Evolutionary conservation across 2,329 filamentous ascomycete species (phyloP), one percentile per base, ranked within the genome.

Genomic region (Aspergillus thermomutatus): DNA sequence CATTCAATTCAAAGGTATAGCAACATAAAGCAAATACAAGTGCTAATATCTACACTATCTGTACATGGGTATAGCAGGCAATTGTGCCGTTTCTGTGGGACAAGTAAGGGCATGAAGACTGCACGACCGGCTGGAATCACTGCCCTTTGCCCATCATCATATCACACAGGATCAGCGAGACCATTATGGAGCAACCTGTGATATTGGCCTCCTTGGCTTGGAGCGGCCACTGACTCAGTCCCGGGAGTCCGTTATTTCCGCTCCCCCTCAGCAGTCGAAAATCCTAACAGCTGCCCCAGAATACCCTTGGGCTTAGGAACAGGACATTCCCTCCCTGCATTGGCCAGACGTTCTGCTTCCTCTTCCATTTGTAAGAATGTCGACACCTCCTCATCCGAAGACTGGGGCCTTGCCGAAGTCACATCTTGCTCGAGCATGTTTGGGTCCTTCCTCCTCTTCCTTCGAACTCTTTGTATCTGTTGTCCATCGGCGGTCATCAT

Each of bases 291-390:
- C 69, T 89, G 84, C 11, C 90, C 90, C 48, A 96, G 76, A 34
- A 92, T 76, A 2, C 92, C 92, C 31, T 86, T 82, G 0, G 94
- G 93, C 75, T 97, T 97, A 4, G 94, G 94, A 11, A 99, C 87
- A 0, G 94, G 94, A 70, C 94, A 99, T 71, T 95, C 91, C 67
- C 91, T 83, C 69, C 81, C 81, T 48, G 76, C 69, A 53, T 77
- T 79, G 6, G 72, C 67, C 54, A 79, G 53, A 28, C 60, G 63
- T 53, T 73, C 66, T 60, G 73, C 75, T 61, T 76, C 74, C 62
- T 70, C 73, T 65, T 75, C 71, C 65, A 76, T 69, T 49, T 76
- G 71, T 34, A 73, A 64, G 57, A 72, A 80, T 63, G 68, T 77
- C 60, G 61, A 79, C 69, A 64, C 80, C 75, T 78, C 76, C 45